These are phyloP conservation scores for Atkinsonella texensis DNA, from an alignment of 2,329 filamentous ascomycete species.

Conservation along the genomic window DNA sequence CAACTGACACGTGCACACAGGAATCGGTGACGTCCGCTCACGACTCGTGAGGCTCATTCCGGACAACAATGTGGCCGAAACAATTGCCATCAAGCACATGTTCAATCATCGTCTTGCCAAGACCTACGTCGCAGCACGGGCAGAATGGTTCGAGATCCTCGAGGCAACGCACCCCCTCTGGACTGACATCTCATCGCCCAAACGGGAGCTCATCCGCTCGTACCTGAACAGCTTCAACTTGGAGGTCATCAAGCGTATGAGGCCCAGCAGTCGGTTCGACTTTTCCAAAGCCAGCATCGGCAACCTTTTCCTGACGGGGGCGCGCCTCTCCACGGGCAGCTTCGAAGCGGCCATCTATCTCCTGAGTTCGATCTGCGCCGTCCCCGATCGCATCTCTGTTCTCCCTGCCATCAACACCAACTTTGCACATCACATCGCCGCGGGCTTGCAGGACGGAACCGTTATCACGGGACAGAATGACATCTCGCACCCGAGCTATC, in stretches of 20 bases:
- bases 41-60: constrained; percentile 87
- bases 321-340: constrained; percentile 79
- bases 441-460: constrained; percentile 62
- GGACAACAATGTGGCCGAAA: constrained; percentile 46
- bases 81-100: constrained; percentile 63
- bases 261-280: constrained; percentile 63
- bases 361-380: constrained; percentile 73
- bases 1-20: constrained; percentile 28
- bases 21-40: constrained; percentile 35
- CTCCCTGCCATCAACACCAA: constrained; percentile 90
- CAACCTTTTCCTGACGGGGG: constrained; percentile 73
- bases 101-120: constrained; percentile 76
- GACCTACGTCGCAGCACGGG: constrained; percentile 46
- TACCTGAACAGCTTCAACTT: constrained; percentile 67
- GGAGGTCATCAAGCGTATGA: constrained; percentile 64
- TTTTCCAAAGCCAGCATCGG: constrained; percentile 66
- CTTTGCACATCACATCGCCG: constrained; percentile 89
- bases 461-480: constrained; percentile 85
- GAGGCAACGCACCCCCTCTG: constrained; percentile 72
- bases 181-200: constrained; percentile 56
- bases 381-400: constrained; percentile 64
- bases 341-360: constrained; percentile 91
- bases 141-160: constrained; percentile 81
- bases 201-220: constrained; percentile 65
- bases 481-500: constrained; percentile 71